Percentiles rank a stretch among this genome's conserved stretches.
Evolutionary conservation across 768 basidiomycete genomes (phyloP).

Genomic region (Agaricus bisporus): DNA sequence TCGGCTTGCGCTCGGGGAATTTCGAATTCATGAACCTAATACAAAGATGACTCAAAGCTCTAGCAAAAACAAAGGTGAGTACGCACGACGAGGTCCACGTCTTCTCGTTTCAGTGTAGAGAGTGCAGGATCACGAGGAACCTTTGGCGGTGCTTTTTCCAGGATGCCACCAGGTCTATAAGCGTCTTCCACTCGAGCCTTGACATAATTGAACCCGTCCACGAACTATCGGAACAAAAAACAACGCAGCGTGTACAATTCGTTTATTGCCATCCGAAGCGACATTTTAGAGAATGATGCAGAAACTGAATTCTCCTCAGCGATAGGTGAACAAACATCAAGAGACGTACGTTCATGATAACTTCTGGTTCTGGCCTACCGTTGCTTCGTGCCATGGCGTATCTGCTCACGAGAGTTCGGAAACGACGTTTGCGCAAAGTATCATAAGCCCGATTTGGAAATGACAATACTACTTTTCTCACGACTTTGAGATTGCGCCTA

Average conservation of each 20-base stretch:
- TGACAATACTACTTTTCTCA: background rate
- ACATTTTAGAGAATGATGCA: background rate
- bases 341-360: constrained; percentile 56
- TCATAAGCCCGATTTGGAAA: constrained; percentile 4
- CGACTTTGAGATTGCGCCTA: too few species aligned
- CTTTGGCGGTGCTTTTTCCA: constrained; percentile 52
- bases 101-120: constrained; percentile 45
- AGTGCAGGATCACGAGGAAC: constrained; percentile 33
- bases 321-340: background rate
- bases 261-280: background rate
- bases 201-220: constrained; percentile 61
- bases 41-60: background rate
- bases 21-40: constrained; percentile 60
- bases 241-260: background rate
- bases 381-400: constrained; percentile 22
- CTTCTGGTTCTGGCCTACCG: constrained; percentile 56
- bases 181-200: constrained; percentile 65
- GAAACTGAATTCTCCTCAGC: background rate
- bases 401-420: background rate
- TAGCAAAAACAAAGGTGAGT: background rate
- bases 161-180: constrained; percentile 45
- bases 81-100: constrained; percentile 60
- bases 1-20: constrained; percentile 54
- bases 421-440: background rate
- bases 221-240: constrained; percentile 34